Percentiles rank a stretch among this genome's conserved stretches.
Conservation (phyloP, 208 protist species). For the Crithidia bombi region DNA sequence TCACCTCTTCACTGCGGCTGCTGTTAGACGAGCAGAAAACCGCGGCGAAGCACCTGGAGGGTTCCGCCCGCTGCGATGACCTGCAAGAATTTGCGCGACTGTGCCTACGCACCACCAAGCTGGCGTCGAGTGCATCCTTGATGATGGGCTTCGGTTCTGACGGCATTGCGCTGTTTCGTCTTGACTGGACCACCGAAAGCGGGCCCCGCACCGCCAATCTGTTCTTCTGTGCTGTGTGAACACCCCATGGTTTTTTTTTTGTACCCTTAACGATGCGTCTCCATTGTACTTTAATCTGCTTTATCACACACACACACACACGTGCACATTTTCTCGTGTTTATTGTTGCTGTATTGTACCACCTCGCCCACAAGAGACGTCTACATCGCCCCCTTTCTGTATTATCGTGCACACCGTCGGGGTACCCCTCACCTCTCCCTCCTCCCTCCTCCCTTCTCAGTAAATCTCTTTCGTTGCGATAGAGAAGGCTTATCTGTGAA, state of each 20-base stretch:
- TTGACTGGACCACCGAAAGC: constrained; percentile 45
- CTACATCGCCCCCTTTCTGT: too few species aligned
- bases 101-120: constrained; percentile 30
- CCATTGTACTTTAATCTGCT: background rate
- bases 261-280: background rate
- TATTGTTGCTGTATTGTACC: background rate
- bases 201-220: constrained; percentile 45
- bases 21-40: constrained; percentile 21
- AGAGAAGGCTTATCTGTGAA: too few species aligned
- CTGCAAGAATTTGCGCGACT: constrained; percentile 56
- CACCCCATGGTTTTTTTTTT: background rate
- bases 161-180: constrained; percentile 51
- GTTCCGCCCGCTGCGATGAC: constrained; percentile 49
- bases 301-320: too few species aligned
- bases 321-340: too few species aligned
- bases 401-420: too few species aligned
- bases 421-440: too few species aligned
- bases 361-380: background rate
- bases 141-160: constrained; percentile 57
- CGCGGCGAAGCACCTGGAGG: constrained; percentile 36
- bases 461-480: too few species aligned
- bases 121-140: constrained; percentile 18
- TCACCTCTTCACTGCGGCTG: constrained; percentile 38
- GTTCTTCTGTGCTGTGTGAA: constrained; percentile 50
- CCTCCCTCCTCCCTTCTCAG: too few species aligned